Evolutionary conservation across 2,329 filamentous ascomycete species (phyloP).

Genomic region (Colletotrichum sp.): DNA sequence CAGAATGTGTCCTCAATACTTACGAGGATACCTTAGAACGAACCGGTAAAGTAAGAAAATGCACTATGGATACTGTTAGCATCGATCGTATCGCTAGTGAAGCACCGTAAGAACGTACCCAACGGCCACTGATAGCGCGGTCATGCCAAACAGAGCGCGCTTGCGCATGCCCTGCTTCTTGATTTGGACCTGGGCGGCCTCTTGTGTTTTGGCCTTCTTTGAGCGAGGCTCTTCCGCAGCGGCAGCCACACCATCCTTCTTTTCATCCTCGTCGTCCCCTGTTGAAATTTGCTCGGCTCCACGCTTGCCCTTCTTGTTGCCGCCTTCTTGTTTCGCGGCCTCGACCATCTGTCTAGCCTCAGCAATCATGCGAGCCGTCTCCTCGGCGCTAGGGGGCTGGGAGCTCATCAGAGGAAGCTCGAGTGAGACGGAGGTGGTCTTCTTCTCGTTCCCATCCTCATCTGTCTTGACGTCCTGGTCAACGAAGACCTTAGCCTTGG

Average conservation of each 20-base stretch:
- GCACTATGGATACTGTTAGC: conserved; percentile 34
- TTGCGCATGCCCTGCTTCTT: conserved; percentile 87
- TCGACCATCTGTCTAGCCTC: conserved; percentile 90
- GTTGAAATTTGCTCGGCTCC: conserved; percentile 75
- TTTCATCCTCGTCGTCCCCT: conserved; percentile 63
- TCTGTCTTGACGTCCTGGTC: conserved; percentile 66
- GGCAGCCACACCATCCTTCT: conserved; percentile 46
- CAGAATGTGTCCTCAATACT: neutral
- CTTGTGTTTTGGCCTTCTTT: conserved; percentile 83
- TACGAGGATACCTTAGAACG: conserved; percentile 40
- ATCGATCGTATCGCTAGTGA: neutral
- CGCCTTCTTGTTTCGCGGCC: conserved; percentile 54
- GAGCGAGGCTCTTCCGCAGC: conserved; percentile 50
- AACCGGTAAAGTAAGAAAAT: conserved; percentile 57
- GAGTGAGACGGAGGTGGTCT: conserved; percentile 75
- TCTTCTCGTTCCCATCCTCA: conserved; percentile 66
- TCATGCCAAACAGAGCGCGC: conserved; percentile 84
- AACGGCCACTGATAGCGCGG: conserved; percentile 78
- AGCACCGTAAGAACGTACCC: conserved; percentile 59
- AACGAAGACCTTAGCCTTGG: conserved; percentile 72
- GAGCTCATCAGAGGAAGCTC: conserved; percentile 69
- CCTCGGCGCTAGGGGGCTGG: conserved; percentile 75
- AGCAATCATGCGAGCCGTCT: conserved; percentile 82
- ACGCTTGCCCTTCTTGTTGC: conserved; percentile 64
- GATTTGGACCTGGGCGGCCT: conserved; percentile 61